Percentiles rank a stretch among this genome's conserved stretches.
Evolutionary conservation across 257 asterid species (phyloP).

Genomic region (Mitragyna speciosa): DNA sequence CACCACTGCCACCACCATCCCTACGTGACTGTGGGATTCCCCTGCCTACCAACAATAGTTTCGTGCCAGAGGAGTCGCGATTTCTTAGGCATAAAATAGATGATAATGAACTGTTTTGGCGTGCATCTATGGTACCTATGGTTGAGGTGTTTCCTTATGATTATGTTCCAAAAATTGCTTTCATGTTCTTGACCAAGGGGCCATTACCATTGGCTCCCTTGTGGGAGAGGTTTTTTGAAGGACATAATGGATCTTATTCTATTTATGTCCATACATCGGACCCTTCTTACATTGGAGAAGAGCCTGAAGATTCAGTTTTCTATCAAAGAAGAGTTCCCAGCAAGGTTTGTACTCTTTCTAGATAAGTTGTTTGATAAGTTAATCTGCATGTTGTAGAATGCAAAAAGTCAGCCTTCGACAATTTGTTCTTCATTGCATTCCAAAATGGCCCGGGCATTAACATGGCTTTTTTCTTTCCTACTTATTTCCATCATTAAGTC

Average conservation of each 20-base stretch:
- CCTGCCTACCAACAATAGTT: neutral
- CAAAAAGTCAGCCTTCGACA: too few species aligned
- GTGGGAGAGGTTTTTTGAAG: conserved; percentile 31
- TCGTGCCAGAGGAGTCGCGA: neutral
- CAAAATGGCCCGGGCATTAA: neutral
- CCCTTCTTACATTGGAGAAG: conserved; percentile 41
- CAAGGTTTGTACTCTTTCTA: conserved; percentile 25
- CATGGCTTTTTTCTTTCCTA: too few species aligned
- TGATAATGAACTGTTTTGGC: conserved; percentile 22
- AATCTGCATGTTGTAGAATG: neutral
- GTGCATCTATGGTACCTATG: conserved; percentile 55
- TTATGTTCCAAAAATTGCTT: neutral
- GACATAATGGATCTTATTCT: conserved; percentile 47
- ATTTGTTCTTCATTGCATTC: neutral
- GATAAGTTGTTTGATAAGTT: neutral
- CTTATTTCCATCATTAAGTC: too few species aligned
- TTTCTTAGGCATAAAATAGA: conserved; percentile 16
- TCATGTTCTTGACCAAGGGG: neutral
- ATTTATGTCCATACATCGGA: conserved; percentile 59
- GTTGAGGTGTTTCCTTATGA: conserved; percentile 21
- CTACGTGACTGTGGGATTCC: neutral
- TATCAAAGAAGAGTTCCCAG: conserved; percentile 30
- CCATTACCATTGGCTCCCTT: neutral
- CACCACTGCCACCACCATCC: conserved; percentile 1
- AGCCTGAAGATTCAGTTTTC: conserved; percentile 30